phyloP scores from a whole-genome alignment of 2,329 filamentous ascomycete species.

The Fusarium floridanum region DNA sequence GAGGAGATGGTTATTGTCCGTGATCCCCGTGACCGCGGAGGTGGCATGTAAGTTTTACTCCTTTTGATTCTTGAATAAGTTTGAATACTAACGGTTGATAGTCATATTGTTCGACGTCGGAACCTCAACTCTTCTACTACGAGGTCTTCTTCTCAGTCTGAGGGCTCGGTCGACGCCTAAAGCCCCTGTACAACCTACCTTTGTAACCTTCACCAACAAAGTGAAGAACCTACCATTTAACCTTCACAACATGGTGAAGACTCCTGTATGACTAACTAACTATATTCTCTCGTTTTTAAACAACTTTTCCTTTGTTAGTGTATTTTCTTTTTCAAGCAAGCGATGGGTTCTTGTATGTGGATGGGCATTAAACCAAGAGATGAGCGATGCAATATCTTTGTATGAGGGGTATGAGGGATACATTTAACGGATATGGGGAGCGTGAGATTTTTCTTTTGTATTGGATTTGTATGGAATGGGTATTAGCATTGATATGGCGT shows the following conservation, averaged over 20 bases:
- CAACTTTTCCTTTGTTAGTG: constrained; percentile 19
- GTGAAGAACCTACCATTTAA: background rate
- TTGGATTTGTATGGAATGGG: background rate
- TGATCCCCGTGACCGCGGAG: constrained; percentile 38
- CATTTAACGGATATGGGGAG: background rate
- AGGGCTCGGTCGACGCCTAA: constrained; percentile 37
- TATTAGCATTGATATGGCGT: constrained; percentile 6
- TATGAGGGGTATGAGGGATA: constrained; percentile 17
- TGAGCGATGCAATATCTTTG: constrained; percentile 36
- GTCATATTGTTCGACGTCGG: constrained; percentile 35
- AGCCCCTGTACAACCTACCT: constrained; percentile 14
- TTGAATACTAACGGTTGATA: constrained; percentile 14
- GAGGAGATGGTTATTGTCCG: constrained; percentile 46
- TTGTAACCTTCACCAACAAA: background rate
- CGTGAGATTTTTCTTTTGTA: constrained; percentile 10
- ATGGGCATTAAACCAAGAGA: constrained; percentile 26
- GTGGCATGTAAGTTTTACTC: constrained; percentile 41
- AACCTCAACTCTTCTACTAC: constrained; percentile 34
- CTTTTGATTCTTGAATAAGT: accelerated
- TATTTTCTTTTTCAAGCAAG: constrained; percentile 12
- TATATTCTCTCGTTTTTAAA: constrained; percentile 23
- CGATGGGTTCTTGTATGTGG: constrained; percentile 15
- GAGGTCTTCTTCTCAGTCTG: constrained; percentile 38
- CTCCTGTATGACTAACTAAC: constrained; percentile 15
- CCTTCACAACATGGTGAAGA: constrained; percentile 3